phyloP scores from a whole-genome alignment of 2,329 filamentous ascomycete species.

The Aspergillus tanneri region DNA sequence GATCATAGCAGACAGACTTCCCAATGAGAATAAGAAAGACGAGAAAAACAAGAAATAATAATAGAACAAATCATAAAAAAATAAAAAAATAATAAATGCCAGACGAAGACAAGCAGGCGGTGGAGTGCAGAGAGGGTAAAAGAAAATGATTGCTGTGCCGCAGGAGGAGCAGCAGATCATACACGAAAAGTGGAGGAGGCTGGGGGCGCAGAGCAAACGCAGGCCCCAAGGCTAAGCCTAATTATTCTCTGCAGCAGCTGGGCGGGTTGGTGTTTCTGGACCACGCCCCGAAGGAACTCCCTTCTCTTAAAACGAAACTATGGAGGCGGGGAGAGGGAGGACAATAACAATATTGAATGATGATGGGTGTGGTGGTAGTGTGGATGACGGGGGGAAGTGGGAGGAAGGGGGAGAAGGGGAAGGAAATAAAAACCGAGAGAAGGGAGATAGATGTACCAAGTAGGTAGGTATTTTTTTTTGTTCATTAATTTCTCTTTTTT shows the following conservation, averaged over 20 bases:
- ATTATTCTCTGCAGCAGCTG: constrained; percentile 16
- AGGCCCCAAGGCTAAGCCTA: constrained; percentile 18
- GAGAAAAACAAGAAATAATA: constrained; percentile 21
- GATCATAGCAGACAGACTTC: no score
- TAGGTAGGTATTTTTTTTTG: background rate
- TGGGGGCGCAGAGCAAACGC: constrained; percentile 23
- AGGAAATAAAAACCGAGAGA: background rate
- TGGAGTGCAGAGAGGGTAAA: constrained; percentile 8
- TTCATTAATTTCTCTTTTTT: constrained; percentile 6
- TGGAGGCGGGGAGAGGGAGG: constrained; percentile 5
- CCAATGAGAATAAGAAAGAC: constrained; percentile 19
- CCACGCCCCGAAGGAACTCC: constrained; percentile 9
- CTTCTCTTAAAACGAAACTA: constrained; percentile 10
- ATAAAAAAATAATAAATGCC: constrained; percentile 33
- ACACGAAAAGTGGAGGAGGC: constrained; percentile 30
- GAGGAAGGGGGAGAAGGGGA: constrained; percentile 1
- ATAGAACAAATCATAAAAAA: constrained; percentile 12
- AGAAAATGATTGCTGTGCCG: constrained; percentile 18
- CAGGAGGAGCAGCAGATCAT: constrained; percentile 23
- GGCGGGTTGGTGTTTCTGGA: constrained; percentile 15
- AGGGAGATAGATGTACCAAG: constrained; percentile 3
- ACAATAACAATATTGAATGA: background rate
- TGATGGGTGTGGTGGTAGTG: background rate
- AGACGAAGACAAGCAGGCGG: constrained; percentile 17
- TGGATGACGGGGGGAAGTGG: background rate